A percentile compares a stretch with the other conserved stretches of the same genome.
Conservation (phyloP, 768 basidiomycete species). For the Mycena galericulata region DNA sequence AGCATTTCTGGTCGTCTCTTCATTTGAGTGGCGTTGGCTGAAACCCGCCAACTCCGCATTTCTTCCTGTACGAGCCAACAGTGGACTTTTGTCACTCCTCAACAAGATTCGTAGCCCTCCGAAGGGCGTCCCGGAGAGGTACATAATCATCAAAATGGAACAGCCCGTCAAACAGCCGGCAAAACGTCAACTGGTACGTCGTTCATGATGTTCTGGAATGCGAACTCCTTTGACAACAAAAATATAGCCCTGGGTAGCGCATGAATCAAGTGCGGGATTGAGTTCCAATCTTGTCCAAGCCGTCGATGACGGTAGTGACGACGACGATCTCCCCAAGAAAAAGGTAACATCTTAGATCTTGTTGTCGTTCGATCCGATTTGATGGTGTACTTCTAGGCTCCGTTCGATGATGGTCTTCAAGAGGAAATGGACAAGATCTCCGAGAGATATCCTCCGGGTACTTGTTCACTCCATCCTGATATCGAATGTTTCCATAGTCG, state of each 20-base stretch:
- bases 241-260: background rate
- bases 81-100: background rate
- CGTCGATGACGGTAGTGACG: no score
- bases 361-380: background rate
- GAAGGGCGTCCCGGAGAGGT: background rate
- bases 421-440: background rate
- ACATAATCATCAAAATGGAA: conserved; percentile 3
- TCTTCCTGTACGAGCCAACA: background rate
- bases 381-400: background rate
- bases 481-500: background rate
- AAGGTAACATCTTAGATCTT: background rate
- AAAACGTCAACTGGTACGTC: background rate
- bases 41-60: background rate
- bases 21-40: background rate
- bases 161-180: background rate
- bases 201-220: background rate
- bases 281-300: no score
- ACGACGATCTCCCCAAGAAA: background rate
- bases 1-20: background rate
- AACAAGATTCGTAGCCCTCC: background rate
- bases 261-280: background rate
- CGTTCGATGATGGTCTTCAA: conserved; percentile 1
- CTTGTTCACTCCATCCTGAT: background rate
- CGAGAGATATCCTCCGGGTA: background rate
- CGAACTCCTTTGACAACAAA: background rate